Conservation (phyloP, 768 basidiomycete genomes). For the Porpolomopsis calyptriformis region DNA sequence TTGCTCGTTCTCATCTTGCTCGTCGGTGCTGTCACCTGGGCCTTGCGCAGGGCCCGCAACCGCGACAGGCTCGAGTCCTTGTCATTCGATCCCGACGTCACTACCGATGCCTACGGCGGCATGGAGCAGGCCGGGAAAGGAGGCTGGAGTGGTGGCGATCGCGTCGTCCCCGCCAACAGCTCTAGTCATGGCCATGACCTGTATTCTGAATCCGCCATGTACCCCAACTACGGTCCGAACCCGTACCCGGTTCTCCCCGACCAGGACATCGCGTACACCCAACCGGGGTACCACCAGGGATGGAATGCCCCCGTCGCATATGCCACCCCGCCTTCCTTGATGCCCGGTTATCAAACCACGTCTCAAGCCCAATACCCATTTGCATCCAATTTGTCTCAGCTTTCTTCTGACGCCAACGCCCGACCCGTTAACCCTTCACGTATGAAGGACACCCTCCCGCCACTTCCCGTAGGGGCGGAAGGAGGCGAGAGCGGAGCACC, state of each 20-base stretch:
- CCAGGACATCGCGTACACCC: not conserved
- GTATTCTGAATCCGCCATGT: not conserved
- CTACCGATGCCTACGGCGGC: slow-evolving; percentile 8
- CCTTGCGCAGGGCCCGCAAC: slow-evolving; percentile 35
- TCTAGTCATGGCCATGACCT: slow-evolving; percentile 3
- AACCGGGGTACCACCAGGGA: not conserved
- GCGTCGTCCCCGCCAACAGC: not conserved
- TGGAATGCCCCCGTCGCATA: not conserved
- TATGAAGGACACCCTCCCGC: not conserved
- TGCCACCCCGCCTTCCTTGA: slow-evolving; percentile 2
- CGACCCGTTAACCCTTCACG: not conserved
- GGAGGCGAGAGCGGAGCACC: not conserved
- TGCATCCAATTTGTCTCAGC: no score
- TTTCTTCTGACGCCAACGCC: not conserved
- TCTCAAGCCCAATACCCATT: not conserved
- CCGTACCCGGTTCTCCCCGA: slow-evolving; percentile 1
- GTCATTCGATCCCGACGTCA: slow-evolving; percentile 37
- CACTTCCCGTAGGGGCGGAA: not conserved
- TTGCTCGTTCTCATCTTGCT: slow-evolving; percentile 37
- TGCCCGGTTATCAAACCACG: not conserved
- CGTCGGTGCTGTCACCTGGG: slow-evolving; percentile 33
- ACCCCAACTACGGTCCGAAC: slow-evolving; percentile 6
- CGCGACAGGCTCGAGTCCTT: slow-evolving; percentile 37
- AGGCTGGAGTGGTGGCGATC: not conserved
- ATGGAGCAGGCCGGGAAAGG: not conserved